These are phyloP conservation scores for Coemansia interrupta DNA, from an alignment of 192 early-diverging fungal genomes.

Conservation along the genomic window DNA sequence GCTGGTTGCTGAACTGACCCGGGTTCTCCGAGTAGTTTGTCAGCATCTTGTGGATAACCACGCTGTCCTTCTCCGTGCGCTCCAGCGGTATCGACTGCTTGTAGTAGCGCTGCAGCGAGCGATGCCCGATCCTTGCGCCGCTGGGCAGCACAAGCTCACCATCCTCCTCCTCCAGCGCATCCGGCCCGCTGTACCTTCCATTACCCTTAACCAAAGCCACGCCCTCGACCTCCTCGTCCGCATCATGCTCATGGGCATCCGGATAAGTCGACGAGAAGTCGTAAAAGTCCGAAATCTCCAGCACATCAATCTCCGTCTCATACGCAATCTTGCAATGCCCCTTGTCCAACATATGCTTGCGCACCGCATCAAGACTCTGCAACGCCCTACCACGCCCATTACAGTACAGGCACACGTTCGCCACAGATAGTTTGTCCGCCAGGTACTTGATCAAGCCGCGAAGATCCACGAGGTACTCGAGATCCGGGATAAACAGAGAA, in stretches of 20 bases:
- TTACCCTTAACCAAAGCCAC: slow-evolving; percentile 26
- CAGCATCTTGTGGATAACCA: slow-evolving; percentile 73
- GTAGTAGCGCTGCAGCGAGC: slow-evolving; percentile 78
- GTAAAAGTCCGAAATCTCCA: slow-evolving; percentile 93
- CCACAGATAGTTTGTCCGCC: slow-evolving; percentile 91
- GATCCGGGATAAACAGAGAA: slow-evolving; percentile 95
- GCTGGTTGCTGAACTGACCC: slow-evolving; percentile 29
- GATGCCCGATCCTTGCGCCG: slow-evolving; percentile 78
- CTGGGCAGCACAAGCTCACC: slow-evolving; percentile 83
- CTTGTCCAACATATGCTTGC: slow-evolving; percentile 92
- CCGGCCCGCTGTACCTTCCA: slow-evolving; percentile 17
- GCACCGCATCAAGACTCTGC: slow-evolving; percentile 86
- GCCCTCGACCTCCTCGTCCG: slow-evolving; percentile 37
- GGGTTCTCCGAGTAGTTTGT: slow-evolving; percentile 61
- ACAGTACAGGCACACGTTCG: slow-evolving; percentile 94
- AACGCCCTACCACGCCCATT: slow-evolving; percentile 83
- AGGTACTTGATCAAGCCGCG: slow-evolving; percentile 87
- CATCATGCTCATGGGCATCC: slow-evolving; percentile 53
- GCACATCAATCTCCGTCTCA: slow-evolving; percentile 83
- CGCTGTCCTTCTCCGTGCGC: slow-evolving; percentile 67
- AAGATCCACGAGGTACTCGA: slow-evolving; percentile 87
- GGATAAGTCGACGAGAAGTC: slow-evolving; percentile 89
- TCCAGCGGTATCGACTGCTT: slow-evolving; percentile 65
- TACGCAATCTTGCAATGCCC: slow-evolving; percentile 97
- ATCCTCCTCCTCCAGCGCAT: slow-evolving; percentile 71